Evolutionary conservation across 2,329 filamentous ascomycete genomes (phyloP).

Genomic region (Penicillium sp.): DNA sequence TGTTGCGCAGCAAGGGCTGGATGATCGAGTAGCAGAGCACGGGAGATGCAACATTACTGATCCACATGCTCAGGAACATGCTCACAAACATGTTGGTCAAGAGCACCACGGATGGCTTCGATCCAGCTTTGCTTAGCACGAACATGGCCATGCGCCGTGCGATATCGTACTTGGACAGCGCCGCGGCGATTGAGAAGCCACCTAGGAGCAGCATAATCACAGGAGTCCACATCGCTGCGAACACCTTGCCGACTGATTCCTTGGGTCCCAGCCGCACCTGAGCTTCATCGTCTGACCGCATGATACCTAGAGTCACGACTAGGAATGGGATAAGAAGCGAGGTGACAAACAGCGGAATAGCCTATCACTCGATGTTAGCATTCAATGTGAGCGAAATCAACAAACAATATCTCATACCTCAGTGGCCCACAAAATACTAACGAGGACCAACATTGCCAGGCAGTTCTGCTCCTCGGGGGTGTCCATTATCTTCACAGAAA

Average conservation of each 20-base stretch:
- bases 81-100: constrained; percentile 99
- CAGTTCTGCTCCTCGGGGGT: constrained; percentile 93
- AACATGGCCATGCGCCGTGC: constrained; percentile 97
- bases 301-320: constrained; percentile 80
- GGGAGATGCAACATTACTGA: constrained; percentile 95
- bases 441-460: constrained; percentile 86
- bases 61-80: constrained; percentile 97
- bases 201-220: constrained; percentile 98
- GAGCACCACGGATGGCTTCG: constrained; percentile 80
- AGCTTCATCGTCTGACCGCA: constrained; percentile 70
- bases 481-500: constrained; percentile 78
- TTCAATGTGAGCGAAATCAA: background rate
- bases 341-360: constrained; percentile 95
- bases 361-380: constrained; percentile 48
- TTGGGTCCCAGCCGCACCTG: constrained; percentile 73
- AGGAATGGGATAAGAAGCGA: constrained; percentile 91
- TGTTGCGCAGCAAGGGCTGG: constrained; percentile 90
- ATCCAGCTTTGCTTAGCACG: constrained; percentile 93
- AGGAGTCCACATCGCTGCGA: constrained; percentile 97
- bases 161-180: constrained; percentile 94
- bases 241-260: constrained; percentile 77
- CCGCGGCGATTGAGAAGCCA: constrained; percentile 92
- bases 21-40: constrained; percentile 98
- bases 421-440: constrained; percentile 93
- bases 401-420: constrained; percentile 59